Base-by-base conservation (phyloP, 1,284 basidiomycete species). In the Ustilago curta region DNA sequence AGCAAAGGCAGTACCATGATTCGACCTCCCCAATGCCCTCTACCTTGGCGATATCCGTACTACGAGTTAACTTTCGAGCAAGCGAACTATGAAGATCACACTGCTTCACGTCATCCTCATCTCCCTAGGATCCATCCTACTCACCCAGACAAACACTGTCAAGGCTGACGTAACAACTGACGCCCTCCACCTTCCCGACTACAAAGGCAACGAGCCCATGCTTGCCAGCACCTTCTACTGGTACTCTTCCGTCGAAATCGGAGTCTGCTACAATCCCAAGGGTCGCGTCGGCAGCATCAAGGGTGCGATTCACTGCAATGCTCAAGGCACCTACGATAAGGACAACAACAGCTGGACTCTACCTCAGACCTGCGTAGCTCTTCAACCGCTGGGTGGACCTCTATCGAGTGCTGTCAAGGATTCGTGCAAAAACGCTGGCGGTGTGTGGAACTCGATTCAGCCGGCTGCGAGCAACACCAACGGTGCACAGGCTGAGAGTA, bases 241-340 rank as follows among this genome's bases (percentile, higher is more conserved):
- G 65, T 74, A 69, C 56, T 69, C 71, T 9, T 69, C 71, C 7
- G 71, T 74, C 47, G 71, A 74, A 40, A 32, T 74, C 1, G 71
- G 65, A 25, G 66, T 74, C 7, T 74, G 71, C 66, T 74, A 65
- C 66, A 43, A 4, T 12, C 71, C 71, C 2, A 29, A 54, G 23
- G 62, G 55, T 1, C 71, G 71, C 11, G 32, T 66, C 14, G 60
- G 21, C 23, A 69, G 66, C 62, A 43, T 69, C 59, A 65, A 65
- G 18, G 63, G 63, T 2, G 48, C 57, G 1, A 32, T 70, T 8
- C 53, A 70, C 57, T 75, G 72, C 48, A 58, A 57, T 14, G 57
- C 63, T 27, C 72, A 75, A 35, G 72, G 45, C 1, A 55, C 50
- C 3, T 75, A 70, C 64, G 72, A 75, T 19, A 21, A 48, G 3